Percentiles rank a stretch among this genome's conserved stretches.
Conservation (phyloP, 1,139 yeast genomes). For the Candida pseudoviswanathii region DNA sequence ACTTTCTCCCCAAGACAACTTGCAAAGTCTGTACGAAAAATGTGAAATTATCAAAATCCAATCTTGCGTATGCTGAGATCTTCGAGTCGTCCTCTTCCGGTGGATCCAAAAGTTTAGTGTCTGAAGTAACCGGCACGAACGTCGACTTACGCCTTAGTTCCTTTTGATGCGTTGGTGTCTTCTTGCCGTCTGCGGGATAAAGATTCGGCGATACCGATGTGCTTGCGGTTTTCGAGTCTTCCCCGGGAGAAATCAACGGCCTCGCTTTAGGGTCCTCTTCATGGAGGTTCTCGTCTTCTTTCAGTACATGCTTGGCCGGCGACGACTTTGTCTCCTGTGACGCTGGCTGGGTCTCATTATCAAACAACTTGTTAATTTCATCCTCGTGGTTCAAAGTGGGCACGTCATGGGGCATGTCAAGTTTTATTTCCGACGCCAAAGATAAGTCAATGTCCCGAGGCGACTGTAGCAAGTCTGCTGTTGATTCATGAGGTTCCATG, state of each 20-base stretch:
- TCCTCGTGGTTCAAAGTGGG: slow-evolving; percentile 1
- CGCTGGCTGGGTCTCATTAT: slow-evolving; percentile 1
- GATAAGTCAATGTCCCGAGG: slow-evolving; percentile 3
- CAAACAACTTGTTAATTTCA: slow-evolving; percentile 3
- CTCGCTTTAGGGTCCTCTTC: slow-evolving; percentile 3
- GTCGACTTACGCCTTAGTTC: slow-evolving; percentile 16
- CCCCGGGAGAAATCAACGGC: slow-evolving; percentile 1
- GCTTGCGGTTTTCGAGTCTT: slow-evolving; percentile 19
- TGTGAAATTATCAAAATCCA: slow-evolving; percentile 89
- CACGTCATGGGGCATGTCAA: slow-evolving; percentile 2
- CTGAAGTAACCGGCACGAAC: slow-evolving; percentile 19
- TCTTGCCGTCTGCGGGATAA: slow-evolving; percentile 1
- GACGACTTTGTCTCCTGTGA: background rate
- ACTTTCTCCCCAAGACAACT: slow-evolving; percentile 85
- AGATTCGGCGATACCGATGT: slow-evolving; percentile 21
- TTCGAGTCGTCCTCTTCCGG: slow-evolving; percentile 37
- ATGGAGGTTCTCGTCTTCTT: background rate
- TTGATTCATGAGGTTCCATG: slow-evolving; percentile 3
- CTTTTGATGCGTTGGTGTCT: slow-evolving; percentile 8
- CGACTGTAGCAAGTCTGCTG: slow-evolving; percentile 4
- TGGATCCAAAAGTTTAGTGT: slow-evolving; percentile 3
- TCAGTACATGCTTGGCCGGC: background rate
- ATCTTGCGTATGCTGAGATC: slow-evolving; percentile 90
- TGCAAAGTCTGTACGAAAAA: slow-evolving; percentile 96
- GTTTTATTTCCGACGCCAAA: slow-evolving; percentile 1